Conservation (phyloP, 495 filamentous ascomycete genomes). For the Beverwykella pulmonaria region DNA sequence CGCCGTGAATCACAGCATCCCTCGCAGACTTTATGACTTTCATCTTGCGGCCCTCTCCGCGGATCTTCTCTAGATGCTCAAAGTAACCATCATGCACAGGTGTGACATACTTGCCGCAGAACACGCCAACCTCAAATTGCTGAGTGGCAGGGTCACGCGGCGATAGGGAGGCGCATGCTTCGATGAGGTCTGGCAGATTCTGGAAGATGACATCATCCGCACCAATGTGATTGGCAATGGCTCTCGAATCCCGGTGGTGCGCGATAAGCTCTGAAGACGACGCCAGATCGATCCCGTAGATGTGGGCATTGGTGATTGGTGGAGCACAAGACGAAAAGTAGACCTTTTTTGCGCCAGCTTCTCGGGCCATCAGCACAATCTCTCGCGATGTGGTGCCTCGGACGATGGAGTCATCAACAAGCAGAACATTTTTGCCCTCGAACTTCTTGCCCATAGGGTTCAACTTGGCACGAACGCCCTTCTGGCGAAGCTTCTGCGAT, state of each 20-base stretch:
- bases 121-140: conserved; percentile 92
- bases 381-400: conserved; percentile 88
- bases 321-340: conserved; percentile 89
- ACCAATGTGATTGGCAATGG: conserved; percentile 79
- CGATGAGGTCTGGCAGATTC: conserved; percentile 78
- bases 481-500: conserved; percentile 79
- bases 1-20: conserved; percentile 68
- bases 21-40: conserved; percentile 71
- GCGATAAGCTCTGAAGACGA: conserved; percentile 82
- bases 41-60: conserved; percentile 72
- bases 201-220: conserved; percentile 94
- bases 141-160: conserved; percentile 56
- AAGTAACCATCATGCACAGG: conserved; percentile 84
- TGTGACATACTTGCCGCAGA: conserved; percentile 89
- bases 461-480: conserved; percentile 74
- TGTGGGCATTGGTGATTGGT: conserved; percentile 75
- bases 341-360: conserved; percentile 87
- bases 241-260: conserved; percentile 67
- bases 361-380: conserved; percentile 90
- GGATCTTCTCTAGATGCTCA: conserved; percentile 73
- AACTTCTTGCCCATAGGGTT: conserved; percentile 89
- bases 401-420: conserved; percentile 93
- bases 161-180: conserved; percentile 74
- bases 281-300: conserved; percentile 90
- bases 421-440: conserved; percentile 75